Conservation (phyloP, 164 flowering plant species). For the Magnolia officinalis region DNA sequence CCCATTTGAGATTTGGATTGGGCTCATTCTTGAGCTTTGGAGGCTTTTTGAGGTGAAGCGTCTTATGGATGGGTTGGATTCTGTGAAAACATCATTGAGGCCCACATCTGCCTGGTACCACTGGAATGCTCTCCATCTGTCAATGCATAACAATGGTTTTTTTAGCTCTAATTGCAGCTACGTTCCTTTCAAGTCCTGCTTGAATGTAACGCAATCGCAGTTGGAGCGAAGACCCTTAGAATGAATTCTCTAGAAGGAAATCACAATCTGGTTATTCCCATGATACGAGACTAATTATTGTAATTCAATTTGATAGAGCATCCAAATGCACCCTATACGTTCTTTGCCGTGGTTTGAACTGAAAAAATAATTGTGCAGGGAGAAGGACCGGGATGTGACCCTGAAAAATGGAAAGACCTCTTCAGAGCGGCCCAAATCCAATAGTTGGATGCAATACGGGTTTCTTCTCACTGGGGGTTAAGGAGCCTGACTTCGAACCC, state of each 20-base stretch:
- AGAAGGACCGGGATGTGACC: conserved; percentile 81
- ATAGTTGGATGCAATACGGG: conserved; percentile 1
- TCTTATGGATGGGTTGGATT: no score
- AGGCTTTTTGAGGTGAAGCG: no score
- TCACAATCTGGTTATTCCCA: background rate
- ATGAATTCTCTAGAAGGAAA: background rate
- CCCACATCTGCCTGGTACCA: no score
- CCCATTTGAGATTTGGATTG: no score
- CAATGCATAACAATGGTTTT: no score
- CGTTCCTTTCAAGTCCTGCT: no score
- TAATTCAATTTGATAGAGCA: background rate
- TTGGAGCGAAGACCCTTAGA: no score
- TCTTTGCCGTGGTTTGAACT: background rate
- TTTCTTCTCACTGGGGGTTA: background rate
- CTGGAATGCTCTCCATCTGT: no score
- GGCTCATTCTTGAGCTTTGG: no score
- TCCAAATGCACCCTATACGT: background rate
- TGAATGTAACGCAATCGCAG: no score
- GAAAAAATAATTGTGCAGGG: conserved; percentile 45
- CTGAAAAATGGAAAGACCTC: conserved; percentile 67
- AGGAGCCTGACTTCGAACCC: background rate
- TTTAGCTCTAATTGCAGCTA: no score
- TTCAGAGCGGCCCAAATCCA: conserved; percentile 50
- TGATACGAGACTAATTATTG: background rate
- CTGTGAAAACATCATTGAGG: no score